Conservation (phyloP, 331 rosid species). For the Rosa hybrid region DNA sequence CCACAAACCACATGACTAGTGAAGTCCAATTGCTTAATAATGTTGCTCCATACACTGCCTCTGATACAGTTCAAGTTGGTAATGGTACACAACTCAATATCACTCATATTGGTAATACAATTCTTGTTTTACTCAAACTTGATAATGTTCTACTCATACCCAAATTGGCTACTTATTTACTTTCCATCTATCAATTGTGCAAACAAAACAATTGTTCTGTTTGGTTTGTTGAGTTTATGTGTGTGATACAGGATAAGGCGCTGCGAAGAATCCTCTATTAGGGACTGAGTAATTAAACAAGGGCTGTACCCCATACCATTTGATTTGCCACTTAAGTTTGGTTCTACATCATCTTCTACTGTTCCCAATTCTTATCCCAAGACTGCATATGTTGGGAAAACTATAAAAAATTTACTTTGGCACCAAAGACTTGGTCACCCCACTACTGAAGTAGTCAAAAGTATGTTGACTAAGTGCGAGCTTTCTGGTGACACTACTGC, state of each 20-base stretch:
- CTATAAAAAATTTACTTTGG: neutral
- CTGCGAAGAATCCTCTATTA: accelerated
- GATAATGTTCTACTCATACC: neutral
- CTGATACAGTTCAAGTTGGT: neutral
- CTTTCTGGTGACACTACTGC: neutral
- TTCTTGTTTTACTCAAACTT: neutral
- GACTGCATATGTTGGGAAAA: neutral
- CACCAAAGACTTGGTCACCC: neutral
- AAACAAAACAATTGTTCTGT: no score
- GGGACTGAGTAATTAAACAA: neutral
- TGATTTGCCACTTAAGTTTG: neutral
- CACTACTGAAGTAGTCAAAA: neutral
- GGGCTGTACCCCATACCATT: neutral
- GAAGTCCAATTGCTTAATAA: neutral
- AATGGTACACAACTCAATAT: neutral
- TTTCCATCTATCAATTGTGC: neutral
- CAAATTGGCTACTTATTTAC: neutral
- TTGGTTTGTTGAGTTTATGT: neutral
- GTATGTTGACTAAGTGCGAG: neutral
- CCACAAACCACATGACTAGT: neutral
- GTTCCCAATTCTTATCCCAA: neutral
- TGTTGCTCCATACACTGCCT: neutral
- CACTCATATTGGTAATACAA: neutral
- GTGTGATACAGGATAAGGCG: neutral
- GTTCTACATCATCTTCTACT: no score